Conservation (phyloP, 768 basidiomycete genomes). For the Leccinum longicurvipes region DNA sequence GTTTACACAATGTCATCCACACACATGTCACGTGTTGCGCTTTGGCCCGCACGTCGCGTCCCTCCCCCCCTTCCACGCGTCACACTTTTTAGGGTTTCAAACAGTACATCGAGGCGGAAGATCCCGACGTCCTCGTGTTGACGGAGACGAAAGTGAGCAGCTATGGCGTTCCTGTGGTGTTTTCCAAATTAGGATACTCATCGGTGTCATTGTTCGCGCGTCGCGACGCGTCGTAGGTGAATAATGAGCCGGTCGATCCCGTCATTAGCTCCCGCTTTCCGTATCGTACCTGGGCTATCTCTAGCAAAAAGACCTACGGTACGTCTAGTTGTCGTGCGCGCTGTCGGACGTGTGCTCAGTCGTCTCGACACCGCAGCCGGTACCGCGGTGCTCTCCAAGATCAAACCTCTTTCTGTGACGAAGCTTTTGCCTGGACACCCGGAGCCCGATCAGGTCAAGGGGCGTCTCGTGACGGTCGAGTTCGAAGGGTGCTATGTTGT, state of each 20-base stretch:
- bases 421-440: slow-evolving; percentile 76
- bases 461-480: slow-evolving; percentile 80
- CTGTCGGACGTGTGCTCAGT: background rate
- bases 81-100: slow-evolving; percentile 80
- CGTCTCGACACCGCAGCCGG: slow-evolving; percentile 53
- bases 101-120: slow-evolving; percentile 78
- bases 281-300: slow-evolving; percentile 72
- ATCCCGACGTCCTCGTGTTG: slow-evolving; percentile 78
- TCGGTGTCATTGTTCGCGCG: too few species aligned
- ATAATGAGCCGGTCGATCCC: slow-evolving; percentile 62
- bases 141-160: slow-evolving; percentile 76
- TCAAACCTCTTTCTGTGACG: slow-evolving; percentile 62
- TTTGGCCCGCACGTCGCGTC: background rate
- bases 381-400: slow-evolving; percentile 76
- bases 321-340: slow-evolving; percentile 18
- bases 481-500: slow-evolving; percentile 67
- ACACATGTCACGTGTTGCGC: too few species aligned
- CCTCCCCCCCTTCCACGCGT: too few species aligned
- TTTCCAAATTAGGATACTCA: background rate
- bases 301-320: slow-evolving; percentile 80
- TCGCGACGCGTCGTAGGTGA: slow-evolving; percentile 48
- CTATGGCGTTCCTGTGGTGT: too few species aligned
- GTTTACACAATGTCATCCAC: too few species aligned
- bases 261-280: slow-evolving; percentile 57
- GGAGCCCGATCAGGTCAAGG: slow-evolving; percentile 58